These are phyloP conservation scores for Monosporozyma servazzii DNA, from an alignment of 805 yeast species.

Conservation along the genomic window DNA sequence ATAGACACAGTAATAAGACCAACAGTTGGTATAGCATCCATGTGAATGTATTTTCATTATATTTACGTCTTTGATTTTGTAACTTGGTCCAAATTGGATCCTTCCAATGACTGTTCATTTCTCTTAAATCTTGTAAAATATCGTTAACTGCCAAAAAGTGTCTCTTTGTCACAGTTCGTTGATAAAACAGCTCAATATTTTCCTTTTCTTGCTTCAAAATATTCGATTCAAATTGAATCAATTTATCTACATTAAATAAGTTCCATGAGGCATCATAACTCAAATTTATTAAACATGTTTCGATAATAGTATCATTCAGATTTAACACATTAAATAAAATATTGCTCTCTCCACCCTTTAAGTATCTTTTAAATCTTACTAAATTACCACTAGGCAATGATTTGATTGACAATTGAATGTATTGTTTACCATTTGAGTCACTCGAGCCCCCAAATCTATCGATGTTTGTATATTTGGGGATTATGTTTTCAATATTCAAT, in stretches of 20 bases:
- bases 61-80: slow-evolving; percentile 3
- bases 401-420: slow-evolving; percentile 10
- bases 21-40: slow-evolving; percentile 9
- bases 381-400: slow-evolving; percentile 11
- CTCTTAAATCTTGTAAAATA: not conserved
- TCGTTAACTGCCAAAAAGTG: not conserved
- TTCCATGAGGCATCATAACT: slow-evolving; percentile 32
- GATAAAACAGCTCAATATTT: not conserved
- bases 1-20: not conserved
- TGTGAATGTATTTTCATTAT: slow-evolving; percentile 8
- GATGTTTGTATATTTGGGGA: slow-evolving; percentile 10
- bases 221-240: slow-evolving; percentile 14
- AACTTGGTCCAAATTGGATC: not conserved
- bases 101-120: not conserved
- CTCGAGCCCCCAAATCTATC: slow-evolving; percentile 22
- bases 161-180: not conserved
- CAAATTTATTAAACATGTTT: slow-evolving; percentile 25
- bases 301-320: slow-evolving; percentile 7
- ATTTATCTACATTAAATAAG: slow-evolving; percentile 18
- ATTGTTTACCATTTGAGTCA: slow-evolving; percentile 19
- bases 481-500: slow-evolving; percentile 12
- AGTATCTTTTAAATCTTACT: slow-evolving; percentile 11
- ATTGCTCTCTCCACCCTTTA: slow-evolving; percentile 12
- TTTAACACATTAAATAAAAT: slow-evolving; percentile 8
- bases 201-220: slow-evolving; percentile 2